Base-by-base conservation (phyloP, 2,329 filamentous ascomycete species). In the Monilinia fructigena region DNA sequence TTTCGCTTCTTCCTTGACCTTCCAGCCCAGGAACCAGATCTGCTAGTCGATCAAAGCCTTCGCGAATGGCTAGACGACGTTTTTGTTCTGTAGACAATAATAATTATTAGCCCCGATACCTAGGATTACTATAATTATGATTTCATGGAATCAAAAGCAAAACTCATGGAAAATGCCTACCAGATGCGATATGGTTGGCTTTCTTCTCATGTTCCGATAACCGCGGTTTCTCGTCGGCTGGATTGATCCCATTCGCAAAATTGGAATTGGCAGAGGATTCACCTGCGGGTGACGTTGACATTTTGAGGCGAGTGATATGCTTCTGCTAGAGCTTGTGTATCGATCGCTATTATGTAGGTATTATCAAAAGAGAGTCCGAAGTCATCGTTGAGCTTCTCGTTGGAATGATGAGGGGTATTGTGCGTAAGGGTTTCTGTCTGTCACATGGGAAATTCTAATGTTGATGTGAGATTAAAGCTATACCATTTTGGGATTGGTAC, bases 191-290 rank as follows among this genome's bases (percentile, higher is more conserved):
- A 78, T 91, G 89, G 75, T 91, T 91, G 73, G 85, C 85, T 76
- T 90, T 90, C 81, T 90, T 91, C 75, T 91, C 86, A 68, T 86
- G 82, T 71, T 90, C 87, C 56, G 86, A 87, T 68, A 91, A 80
- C 69, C 88, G 84, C 48, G 88, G 85, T 71, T 88, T 87, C 69
- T 87, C 85, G 18, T 77, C 75, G 26, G 52, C 60, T 60, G 68
- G 55, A 67, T 69, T 69, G 12, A 70, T 71, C 58, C 58, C 58
- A 63, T 72, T 74, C 47, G 70, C 70, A 16, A 70, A 70, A 20
- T 70, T 72, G 20, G 72, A 69, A 66, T 74, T 74, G 35, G 69
- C 69, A 35, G 73, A 74, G 16, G 70, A 72, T 48, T 74, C 73
- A 20, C 69, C 65, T 14, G 68, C 59, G 28, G 72, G 71, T 64